phyloP scores from a whole-genome alignment of 768 basidiomycete species.

The Tephrocybe sp. region DNA sequence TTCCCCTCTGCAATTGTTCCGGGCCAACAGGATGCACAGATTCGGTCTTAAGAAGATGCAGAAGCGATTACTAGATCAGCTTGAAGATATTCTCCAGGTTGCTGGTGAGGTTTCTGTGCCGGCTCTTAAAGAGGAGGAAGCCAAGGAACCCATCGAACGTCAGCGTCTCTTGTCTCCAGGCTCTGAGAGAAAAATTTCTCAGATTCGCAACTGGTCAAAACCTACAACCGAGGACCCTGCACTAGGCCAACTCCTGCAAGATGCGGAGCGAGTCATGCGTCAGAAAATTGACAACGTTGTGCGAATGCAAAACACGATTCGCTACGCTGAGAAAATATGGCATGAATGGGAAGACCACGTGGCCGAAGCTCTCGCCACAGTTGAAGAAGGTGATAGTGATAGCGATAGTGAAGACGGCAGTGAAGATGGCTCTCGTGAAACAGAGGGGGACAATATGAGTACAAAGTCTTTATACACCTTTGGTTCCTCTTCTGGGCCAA shows the following conservation, averaged over 20 bases:
- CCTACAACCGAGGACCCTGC: slow-evolving; percentile 86
- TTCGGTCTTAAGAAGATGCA: slow-evolving; percentile 81
- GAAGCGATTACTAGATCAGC: slow-evolving; percentile 76
- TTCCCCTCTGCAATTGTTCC: slow-evolving; percentile 76
- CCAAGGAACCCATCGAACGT: slow-evolving; percentile 87
- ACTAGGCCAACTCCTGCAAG: slow-evolving; percentile 76
- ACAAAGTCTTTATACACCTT: slow-evolving; percentile 66
- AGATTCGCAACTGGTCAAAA: slow-evolving; percentile 83
- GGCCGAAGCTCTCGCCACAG: slow-evolving; percentile 56
- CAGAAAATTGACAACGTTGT: slow-evolving; percentile 95
- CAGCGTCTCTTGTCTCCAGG: slow-evolving; percentile 86
- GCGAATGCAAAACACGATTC: slow-evolving; percentile 94
- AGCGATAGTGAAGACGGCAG: slow-evolving; percentile 42
- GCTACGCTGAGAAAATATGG: slow-evolving; percentile 95
- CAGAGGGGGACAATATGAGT: slow-evolving; percentile 46
- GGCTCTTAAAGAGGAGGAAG: slow-evolving; percentile 87
- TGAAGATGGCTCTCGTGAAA: slow-evolving; percentile 31
- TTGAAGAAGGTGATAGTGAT: slow-evolving; percentile 46
- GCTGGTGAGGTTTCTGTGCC: slow-evolving; percentile 84
- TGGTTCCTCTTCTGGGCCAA: slow-evolving; percentile 56
- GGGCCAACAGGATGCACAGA: slow-evolving; percentile 73
- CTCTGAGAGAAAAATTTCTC: slow-evolving; percentile 84
- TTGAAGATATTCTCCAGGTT: slow-evolving; percentile 81
- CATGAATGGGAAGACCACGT: slow-evolving; percentile 96
- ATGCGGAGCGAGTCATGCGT: slow-evolving; percentile 85